These are phyloP conservation scores for Micractinium conductrix DNA, from an alignment of 139 green algal species.

Conservation along the genomic window DNA sequence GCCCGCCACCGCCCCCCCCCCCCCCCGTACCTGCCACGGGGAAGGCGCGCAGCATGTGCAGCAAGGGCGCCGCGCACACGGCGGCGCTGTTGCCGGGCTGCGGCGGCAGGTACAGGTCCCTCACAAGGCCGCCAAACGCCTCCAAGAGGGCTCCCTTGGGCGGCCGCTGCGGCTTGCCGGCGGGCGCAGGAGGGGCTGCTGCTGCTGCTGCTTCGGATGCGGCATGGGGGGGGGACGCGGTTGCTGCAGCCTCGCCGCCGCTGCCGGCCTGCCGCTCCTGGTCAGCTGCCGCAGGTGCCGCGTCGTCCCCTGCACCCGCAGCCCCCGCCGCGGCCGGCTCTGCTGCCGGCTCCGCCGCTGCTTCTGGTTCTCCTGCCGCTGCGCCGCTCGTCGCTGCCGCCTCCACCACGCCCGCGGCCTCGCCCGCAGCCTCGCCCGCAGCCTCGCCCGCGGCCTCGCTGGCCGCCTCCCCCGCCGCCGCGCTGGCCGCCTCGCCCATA, in stretches of 20 bases:
- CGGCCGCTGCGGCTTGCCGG: neutral
- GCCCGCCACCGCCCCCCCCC: no score
- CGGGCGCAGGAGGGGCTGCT: neutral
- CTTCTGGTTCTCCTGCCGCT: neutral
- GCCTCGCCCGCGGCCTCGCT: no score
- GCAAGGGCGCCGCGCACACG: slow-evolving; percentile 36
- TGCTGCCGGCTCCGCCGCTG: neutral
- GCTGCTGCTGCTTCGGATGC: neutral
- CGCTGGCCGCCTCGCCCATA: no score
- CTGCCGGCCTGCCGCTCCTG: neutral
- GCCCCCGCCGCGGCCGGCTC: neutral
- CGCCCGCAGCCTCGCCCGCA: no score
- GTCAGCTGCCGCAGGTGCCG: neutral
- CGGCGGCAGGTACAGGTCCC: slow-evolving; percentile 32
- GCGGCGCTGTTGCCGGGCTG: neutral
- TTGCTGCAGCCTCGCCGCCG: neutral
- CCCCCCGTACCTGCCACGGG: slow-evolving; percentile 25
- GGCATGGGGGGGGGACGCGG: no score
- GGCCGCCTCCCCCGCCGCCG: no score
- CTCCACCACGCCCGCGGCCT: no score
- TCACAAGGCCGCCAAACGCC: slow-evolving; percentile 28
- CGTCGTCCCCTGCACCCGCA: no score
- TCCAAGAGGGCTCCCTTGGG: slow-evolving; percentile 10
- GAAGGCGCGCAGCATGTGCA: slow-evolving; percentile 43
- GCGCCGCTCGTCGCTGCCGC: no score